Evolutionary conservation across 2,329 filamentous ascomycete genomes (phyloP).

Genomic region (Hypomyces perniciosus): DNA sequence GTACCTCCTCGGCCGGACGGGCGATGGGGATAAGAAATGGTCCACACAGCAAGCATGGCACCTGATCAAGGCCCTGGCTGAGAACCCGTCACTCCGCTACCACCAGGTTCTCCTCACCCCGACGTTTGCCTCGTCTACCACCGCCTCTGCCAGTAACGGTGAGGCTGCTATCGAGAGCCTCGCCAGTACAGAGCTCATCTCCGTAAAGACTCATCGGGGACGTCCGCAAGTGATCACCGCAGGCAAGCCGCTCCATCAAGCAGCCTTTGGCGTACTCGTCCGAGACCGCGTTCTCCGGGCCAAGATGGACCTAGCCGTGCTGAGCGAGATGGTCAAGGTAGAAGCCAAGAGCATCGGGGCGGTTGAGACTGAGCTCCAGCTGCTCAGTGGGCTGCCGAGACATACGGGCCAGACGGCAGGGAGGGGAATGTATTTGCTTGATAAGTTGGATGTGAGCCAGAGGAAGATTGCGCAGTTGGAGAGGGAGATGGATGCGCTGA

Average conservation of each 20-base stretch:
- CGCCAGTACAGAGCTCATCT: slow-evolving; percentile 79
- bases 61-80: slow-evolving; percentile 71
- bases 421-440: slow-evolving; percentile 65
- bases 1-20: slow-evolving; percentile 65
- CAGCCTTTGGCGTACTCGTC: slow-evolving; percentile 70
- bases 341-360: slow-evolving; percentile 72
- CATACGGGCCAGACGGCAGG: slow-evolving; percentile 62
- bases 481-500: slow-evolving; percentile 61
- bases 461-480: slow-evolving; percentile 68
- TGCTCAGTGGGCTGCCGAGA: slow-evolving; percentile 64
- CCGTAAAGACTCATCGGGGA: slow-evolving; percentile 65
- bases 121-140: slow-evolving; percentile 59
- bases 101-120: slow-evolving; percentile 77
- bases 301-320: slow-evolving; percentile 64
- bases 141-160: slow-evolving; percentile 48
- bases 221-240: slow-evolving; percentile 72
- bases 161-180: slow-evolving; percentile 74
- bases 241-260: slow-evolving; percentile 78
- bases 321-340: slow-evolving; percentile 62
- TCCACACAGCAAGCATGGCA: slow-evolving; percentile 85
- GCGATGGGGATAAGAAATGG: slow-evolving; percentile 55
- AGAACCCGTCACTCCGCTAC: slow-evolving; percentile 66
- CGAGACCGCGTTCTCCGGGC: slow-evolving; percentile 67
- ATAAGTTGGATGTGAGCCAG: slow-evolving; percentile 70
- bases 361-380: slow-evolving; percentile 67